Conservation (phyloP, 1,284 basidiomycete species). For the Paramarasmius palmivorus region DNA sequence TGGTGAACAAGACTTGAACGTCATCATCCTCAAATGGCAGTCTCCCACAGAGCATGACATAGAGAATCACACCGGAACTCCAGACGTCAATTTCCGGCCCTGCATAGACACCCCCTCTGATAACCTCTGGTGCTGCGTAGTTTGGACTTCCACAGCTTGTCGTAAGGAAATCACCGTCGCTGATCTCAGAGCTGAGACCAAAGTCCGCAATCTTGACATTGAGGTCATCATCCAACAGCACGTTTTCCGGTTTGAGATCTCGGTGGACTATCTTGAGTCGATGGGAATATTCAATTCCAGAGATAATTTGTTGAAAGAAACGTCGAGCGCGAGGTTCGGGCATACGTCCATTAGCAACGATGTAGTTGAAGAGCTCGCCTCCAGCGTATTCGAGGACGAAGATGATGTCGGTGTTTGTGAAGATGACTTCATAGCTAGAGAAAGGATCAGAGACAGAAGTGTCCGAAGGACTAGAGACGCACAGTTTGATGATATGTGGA, state of each 20-base stretch:
- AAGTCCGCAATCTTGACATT: conserved; percentile 97
- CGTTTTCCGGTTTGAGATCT: conserved; percentile 94
- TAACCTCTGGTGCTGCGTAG: conserved; percentile 96
- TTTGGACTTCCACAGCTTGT: conserved; percentile 96
- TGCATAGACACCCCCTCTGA: conserved; percentile 89
- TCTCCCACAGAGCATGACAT: conserved; percentile 91
- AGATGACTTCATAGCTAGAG: conserved; percentile 90
- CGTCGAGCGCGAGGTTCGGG: conserved; percentile 80
- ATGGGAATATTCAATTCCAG: conserved; percentile 94
- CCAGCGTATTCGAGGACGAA: conserved; percentile 94
- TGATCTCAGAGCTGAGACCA: conserved; percentile 91
- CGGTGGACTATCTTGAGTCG: conserved; percentile 93
- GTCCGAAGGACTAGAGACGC: conserved; percentile 28
- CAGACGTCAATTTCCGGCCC: conserved; percentile 98
- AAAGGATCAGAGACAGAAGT: conserved; percentile 7
- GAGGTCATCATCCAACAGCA: conserved; percentile 74
- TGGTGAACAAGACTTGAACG: conserved; percentile 87
- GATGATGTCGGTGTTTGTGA: conserved; percentile 90
- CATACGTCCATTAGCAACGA: conserved; percentile 88
- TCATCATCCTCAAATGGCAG: conserved; percentile 96
- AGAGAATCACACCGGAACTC: conserved; percentile 94
- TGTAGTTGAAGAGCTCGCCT: conserved; percentile 95
- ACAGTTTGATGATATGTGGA: conserved; percentile 97
- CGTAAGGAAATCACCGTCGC: conserved; percentile 92
- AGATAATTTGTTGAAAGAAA: conserved; percentile 97